Percentiles rank a stretch among this genome's conserved stretches.
These are phyloP conservation scores for Forsythia suspensa DNA, from an alignment of 257 asterid genomes.

Conservation along the genomic window DNA sequence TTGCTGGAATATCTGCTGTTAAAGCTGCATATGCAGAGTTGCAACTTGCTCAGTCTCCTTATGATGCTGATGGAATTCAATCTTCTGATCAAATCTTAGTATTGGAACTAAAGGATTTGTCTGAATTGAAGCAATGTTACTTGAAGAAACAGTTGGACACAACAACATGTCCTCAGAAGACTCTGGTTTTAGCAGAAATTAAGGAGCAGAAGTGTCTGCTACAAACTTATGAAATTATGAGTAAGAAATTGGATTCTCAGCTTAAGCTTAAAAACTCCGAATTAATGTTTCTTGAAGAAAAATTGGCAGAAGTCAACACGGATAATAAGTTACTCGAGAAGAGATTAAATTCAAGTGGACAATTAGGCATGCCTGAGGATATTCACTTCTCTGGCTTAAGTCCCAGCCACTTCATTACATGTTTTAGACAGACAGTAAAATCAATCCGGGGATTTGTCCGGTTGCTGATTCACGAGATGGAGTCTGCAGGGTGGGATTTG, in stretches of 20 bases:
- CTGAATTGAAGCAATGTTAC: slow-evolving; percentile 65
- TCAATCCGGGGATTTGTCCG: slow-evolving; percentile 62
- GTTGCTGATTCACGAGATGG: slow-evolving; percentile 57
- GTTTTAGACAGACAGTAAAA: slow-evolving; percentile 47
- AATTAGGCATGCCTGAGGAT: slow-evolving; percentile 32
- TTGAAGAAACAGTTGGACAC: slow-evolving; percentile 56
- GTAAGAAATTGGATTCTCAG: slow-evolving; percentile 72
- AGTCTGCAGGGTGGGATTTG: slow-evolving; percentile 74
- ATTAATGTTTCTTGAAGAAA: slow-evolving; percentile 69
- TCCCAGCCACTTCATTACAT: slow-evolving; percentile 51
- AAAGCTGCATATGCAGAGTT: slow-evolving; percentile 83
- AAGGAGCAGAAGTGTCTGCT: slow-evolving; percentile 66
- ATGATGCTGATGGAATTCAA: slow-evolving; percentile 79
- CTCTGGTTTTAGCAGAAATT: slow-evolving; percentile 51
- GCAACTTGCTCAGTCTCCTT: slow-evolving; percentile 78
- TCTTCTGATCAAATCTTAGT: slow-evolving; percentile 65
- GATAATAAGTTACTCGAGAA: slow-evolving; percentile 65
- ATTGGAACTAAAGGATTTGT: slow-evolving; percentile 61
- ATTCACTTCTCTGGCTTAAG: slow-evolving; percentile 40
- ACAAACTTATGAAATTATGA: slow-evolving; percentile 58
- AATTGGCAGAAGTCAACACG: slow-evolving; percentile 48
- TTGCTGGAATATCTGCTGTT: slow-evolving; percentile 63
- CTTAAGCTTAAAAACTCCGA: slow-evolving; percentile 82
- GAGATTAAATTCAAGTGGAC: slow-evolving; percentile 56
- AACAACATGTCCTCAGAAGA: slow-evolving; percentile 43